Evolutionary conservation across 2,329 filamentous ascomycete genomes (phyloP).

Genomic region (Chaetomium olivaceum): DNA sequence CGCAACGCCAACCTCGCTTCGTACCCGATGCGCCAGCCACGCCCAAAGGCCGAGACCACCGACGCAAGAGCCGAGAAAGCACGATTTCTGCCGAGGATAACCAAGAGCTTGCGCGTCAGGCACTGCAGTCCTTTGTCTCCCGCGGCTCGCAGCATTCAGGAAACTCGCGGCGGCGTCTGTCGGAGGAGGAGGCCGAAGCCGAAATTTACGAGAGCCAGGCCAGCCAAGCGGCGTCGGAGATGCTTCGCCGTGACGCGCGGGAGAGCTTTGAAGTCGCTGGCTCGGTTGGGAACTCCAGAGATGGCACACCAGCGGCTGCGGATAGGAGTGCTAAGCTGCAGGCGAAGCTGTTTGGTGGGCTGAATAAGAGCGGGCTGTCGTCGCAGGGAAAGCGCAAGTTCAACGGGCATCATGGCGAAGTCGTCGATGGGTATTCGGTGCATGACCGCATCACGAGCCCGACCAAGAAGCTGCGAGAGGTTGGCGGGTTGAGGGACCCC

Average conservation of each 20-base stretch:
- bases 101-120: conserved; percentile 57
- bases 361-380: conserved; percentile 43
- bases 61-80: conserved; percentile 76
- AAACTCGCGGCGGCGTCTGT: conserved; percentile 32
- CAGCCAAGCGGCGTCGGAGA: conserved; percentile 72
- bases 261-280: conserved; percentile 54
- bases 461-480: conserved; percentile 53
- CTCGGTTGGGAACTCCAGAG: conserved; percentile 45
- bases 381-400: conserved; percentile 54
- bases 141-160: conserved; percentile 31
- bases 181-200: conserved; percentile 43
- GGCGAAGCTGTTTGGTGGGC: conserved; percentile 51
- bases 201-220: conserved; percentile 73
- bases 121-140: conserved; percentile 46
- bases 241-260: conserved; percentile 64
- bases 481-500: conserved; percentile 41
- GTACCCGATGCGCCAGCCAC: conserved; percentile 47
- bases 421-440: conserved; percentile 35
- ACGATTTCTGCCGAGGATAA: conserved; percentile 73
- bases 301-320: conserved; percentile 46
- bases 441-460: conserved; percentile 47
- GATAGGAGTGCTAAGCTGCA: conserved; percentile 53
- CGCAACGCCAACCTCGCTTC: conserved; percentile 48
- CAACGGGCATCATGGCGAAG: conserved; percentile 36
- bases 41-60: conserved; percentile 44